phyloP scores from a whole-genome alignment of 2,329 filamentous ascomycete genomes.

The Beauveria caledonica region DNA sequence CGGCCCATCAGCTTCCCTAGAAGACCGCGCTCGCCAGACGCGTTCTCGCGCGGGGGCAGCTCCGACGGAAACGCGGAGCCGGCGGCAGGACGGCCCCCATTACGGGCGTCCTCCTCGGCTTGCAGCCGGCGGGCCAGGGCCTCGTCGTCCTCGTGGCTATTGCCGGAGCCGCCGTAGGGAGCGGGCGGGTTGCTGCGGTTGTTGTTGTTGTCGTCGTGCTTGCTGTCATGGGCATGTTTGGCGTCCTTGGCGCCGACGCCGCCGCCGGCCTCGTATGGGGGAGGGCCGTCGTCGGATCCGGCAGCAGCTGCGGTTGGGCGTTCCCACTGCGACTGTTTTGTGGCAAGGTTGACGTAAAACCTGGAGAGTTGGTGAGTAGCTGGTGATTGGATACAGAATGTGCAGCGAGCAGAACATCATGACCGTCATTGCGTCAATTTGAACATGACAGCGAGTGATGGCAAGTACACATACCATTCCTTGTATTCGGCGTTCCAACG shows the following conservation, averaged over 20 bases:
- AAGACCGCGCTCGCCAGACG: slow-evolving; percentile 34
- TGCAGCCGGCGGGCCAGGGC: slow-evolving; percentile 69
- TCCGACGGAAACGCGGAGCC: slow-evolving; percentile 5
- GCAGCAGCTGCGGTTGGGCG: slow-evolving; percentile 63
- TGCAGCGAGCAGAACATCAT: too few species aligned
- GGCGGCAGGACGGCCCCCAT: slow-evolving; percentile 13
- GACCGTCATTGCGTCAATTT: too few species aligned
- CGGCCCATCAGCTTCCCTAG: slow-evolving; percentile 46
- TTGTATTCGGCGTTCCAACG: slow-evolving; percentile 83
- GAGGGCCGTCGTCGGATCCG: slow-evolving; percentile 48
- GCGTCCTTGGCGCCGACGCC: slow-evolving; percentile 35
- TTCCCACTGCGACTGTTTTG: slow-evolving; percentile 87
- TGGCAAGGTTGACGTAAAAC: slow-evolving; percentile 88
- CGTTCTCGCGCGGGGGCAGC: slow-evolving; percentile 15
- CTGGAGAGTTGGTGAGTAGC: slow-evolving; percentile 30
- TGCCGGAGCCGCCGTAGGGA: slow-evolving; percentile 20
- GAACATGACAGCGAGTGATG: neutral
- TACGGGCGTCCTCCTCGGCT: slow-evolving; percentile 68
- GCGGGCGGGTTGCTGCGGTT: slow-evolving; percentile 20
- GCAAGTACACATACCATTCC: slow-evolving; percentile 54
- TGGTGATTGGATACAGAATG: too few species aligned
- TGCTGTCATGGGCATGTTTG: slow-evolving; percentile 66
- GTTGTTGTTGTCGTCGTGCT: slow-evolving; percentile 25
- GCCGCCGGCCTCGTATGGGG: slow-evolving; percentile 52
- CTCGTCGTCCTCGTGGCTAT: slow-evolving; percentile 56